These are phyloP conservation scores for Ceratobasidium sp. DNA, from an alignment of 1,284 basidiomycete genomes.

Conservation along the genomic window DNA sequence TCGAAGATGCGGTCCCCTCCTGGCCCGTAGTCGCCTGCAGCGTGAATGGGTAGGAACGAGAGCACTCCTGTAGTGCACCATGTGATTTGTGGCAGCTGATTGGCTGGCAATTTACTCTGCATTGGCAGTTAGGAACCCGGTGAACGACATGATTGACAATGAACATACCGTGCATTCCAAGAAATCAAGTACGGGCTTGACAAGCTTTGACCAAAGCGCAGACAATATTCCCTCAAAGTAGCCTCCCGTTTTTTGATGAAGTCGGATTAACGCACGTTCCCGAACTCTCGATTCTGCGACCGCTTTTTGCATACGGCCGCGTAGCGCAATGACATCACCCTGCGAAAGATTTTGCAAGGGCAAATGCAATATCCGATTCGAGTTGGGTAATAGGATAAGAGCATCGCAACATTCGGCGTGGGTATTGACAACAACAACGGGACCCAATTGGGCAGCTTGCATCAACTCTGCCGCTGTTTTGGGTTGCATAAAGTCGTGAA, in stretches of 20 bases:
- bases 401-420: too few relatives aligned
- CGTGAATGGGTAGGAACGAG: conserved; percentile 3
- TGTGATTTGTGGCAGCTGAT: neutral
- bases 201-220: neutral
- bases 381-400: too few relatives aligned
- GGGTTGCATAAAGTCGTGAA: neutral
- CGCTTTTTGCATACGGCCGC: too few relatives aligned
- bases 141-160: too few relatives aligned
- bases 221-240: neutral
- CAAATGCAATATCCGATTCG: too few relatives aligned
- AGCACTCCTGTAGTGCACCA: conserved; percentile 1
- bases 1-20: neutral
- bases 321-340: too few relatives aligned
- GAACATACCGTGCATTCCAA: neutral
- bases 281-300: too few relatives aligned
- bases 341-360: too few relatives aligned
- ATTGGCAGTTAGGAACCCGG: neutral
- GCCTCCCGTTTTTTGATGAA: too few relatives aligned
- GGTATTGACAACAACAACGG: neutral
- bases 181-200: neutral
- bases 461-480: neutral
- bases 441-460: neutral
- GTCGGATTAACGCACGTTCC: too few relatives aligned
- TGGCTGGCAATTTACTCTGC: neutral
- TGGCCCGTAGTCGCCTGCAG: conserved; percentile 1